These are phyloP conservation scores for Podospora pseudopauciseta DNA, from an alignment of 495 filamentous ascomycete genomes.

Conservation along the genomic window DNA sequence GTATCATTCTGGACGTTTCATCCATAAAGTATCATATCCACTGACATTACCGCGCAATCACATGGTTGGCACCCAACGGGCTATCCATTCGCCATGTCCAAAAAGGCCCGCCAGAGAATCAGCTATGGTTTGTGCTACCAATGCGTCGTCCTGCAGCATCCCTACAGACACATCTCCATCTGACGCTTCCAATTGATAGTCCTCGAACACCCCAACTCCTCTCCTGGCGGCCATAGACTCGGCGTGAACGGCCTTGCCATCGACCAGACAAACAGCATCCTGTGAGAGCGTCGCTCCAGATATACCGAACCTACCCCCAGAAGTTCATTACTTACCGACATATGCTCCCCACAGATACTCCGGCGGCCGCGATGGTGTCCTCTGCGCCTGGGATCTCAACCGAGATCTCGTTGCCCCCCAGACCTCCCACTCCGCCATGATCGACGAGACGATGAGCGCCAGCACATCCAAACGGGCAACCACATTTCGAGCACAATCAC, in stretches of 20 bases:
- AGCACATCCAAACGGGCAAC: conserved; percentile 47
- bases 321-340: not conserved
- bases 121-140: conserved; percentile 56
- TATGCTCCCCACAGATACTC: conserved; percentile 64
- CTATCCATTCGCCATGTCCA: conserved; percentile 47
- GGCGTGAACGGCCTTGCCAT: conserved; percentile 92
- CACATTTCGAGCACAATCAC: conserved; percentile 82
- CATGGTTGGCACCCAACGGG: not conserved
- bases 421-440: conserved; percentile 30
- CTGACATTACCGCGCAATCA: not conserved
- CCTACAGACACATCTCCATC: not conserved
- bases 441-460: conserved; percentile 29
- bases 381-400: conserved; percentile 92
- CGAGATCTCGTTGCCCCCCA: conserved; percentile 45
- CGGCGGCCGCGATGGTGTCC: conserved; percentile 88
- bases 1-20: too few relatives aligned
- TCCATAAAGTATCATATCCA: too few relatives aligned
- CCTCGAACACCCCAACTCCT: conserved; percentile 86
- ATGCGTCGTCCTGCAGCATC: not conserved
- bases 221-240: conserved; percentile 79
- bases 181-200: conserved; percentile 52
- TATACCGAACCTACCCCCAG: conserved; percentile 3
- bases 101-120: conserved; percentile 61
- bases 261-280: conserved; percentile 76
- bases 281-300: conserved; percentile 60